Evolutionary conservation across 805 yeast species (phyloP), one percentile per base, ranked within the genome.

Genomic region (Saturnispora bothae): DNA sequence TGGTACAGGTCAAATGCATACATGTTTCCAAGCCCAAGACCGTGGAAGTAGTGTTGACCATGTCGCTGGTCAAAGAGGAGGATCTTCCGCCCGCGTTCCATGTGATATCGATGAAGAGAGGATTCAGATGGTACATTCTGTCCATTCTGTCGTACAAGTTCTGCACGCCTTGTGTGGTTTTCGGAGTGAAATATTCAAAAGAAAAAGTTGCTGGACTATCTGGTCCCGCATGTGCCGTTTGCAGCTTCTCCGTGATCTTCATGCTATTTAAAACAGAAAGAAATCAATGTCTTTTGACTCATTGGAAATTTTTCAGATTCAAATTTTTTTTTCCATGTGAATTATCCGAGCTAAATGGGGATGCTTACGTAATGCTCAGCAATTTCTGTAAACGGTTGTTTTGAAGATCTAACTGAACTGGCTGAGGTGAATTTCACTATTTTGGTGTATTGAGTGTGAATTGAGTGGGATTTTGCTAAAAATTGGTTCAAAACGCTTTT

Each of bases 11-110:
- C 61, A 92, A 68, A 59, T 92, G 98, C 96, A 92, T 88, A 57
- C 97, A 92, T 0, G 97, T 89, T 53, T 89, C 97, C 43, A 89
- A 65, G 7, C 96, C 96, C 39, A 88, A 66, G 3, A 85, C 88
- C 3, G 88, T 77, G 49, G 88, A 95, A 1, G 96, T 75, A 3
- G 94, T 85, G 48, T 85, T 73, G 4, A 92, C 94, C 73, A 92
- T 79, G 48, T 92, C 97, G 26, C 86, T 81, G 18, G 98, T 86
- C 46, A 86, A 64, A 31, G 76, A 75, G 5, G 94, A 78, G 35
- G 81, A 61, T 34, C 94, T 70, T 5, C 97, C 97, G 29, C 98
- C 98, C 3, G 98, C 98, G 53, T 89, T 89, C 98, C 98, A 92
- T 1, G 98, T 92, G 46, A 92, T 83, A 56, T 92, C 98, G 42